Evolutionary conservation across 495 filamentous ascomycete species (phyloP).

Genomic region (Tuber calosporum): DNA sequence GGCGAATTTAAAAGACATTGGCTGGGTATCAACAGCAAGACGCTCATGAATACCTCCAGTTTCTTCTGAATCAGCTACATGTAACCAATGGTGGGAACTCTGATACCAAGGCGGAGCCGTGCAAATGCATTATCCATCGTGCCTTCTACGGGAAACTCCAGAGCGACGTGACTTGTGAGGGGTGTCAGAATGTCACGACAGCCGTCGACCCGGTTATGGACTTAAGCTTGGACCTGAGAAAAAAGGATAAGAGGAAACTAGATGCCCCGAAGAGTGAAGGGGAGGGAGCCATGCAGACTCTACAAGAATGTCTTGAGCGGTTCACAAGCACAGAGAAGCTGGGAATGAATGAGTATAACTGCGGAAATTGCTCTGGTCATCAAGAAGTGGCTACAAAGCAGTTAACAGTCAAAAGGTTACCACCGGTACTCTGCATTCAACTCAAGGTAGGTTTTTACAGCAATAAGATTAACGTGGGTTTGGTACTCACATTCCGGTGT

Average conservation of each 20-base stretch:
- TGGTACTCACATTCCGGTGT: constrained; percentile 1
- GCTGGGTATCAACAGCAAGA: constrained; percentile 91
- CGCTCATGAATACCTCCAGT: constrained; percentile 91
- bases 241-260: constrained; percentile 45
- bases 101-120: constrained; percentile 55
- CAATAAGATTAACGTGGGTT: not conserved
- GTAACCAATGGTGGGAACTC: constrained; percentile 56
- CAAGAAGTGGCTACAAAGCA: constrained; percentile 69
- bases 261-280: constrained; percentile 29
- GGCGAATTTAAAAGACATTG: constrained; percentile 57
- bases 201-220: constrained; percentile 80
- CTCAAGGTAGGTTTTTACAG: constrained; percentile 59
- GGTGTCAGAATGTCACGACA: constrained; percentile 68
- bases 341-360: constrained; percentile 71
- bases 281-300: constrained; percentile 48
- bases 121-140: constrained; percentile 80
- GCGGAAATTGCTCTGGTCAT: constrained; percentile 62
- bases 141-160: constrained; percentile 82
- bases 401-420: constrained; percentile 67
- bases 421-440: constrained; percentile 83
- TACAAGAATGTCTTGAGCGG: constrained; percentile 72
- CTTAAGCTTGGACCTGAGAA: constrained; percentile 71
- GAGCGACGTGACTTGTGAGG: constrained; percentile 77
- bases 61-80: constrained; percentile 79
- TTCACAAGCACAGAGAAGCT: constrained; percentile 66